Evolutionary conservation across 345 rosid species (phyloP).

Genomic region (Hypericum perforatum): DNA sequence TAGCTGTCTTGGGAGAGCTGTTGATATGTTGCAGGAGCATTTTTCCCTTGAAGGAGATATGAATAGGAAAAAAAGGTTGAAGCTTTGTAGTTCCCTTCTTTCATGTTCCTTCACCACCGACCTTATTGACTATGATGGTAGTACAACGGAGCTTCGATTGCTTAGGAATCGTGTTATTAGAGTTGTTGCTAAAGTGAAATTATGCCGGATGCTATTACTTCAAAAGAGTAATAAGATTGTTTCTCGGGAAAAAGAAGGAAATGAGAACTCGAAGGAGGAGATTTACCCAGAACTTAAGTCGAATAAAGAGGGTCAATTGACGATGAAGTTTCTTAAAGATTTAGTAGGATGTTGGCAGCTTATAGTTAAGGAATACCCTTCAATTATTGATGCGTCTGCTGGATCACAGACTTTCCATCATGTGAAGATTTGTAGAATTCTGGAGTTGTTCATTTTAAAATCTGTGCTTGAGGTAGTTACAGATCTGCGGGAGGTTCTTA

Average conservation of each 20-base stretch:
- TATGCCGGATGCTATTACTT: constrained; percentile 53
- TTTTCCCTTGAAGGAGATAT: constrained; percentile 37
- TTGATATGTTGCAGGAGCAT: constrained; percentile 50
- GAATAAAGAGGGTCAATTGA: constrained; percentile 25
- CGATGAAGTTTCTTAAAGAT: constrained; percentile 37
- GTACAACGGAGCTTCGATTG: constrained; percentile 36
- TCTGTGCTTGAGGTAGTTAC: constrained; percentile 37
- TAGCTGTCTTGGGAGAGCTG: constrained; percentile 66
- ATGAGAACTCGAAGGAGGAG: constrained; percentile 22
- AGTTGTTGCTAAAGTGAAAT: constrained; percentile 47
- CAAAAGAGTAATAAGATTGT: constrained; percentile 26
- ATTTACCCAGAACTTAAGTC: constrained; percentile 20
- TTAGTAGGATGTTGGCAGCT: constrained; percentile 57
- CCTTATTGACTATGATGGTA: constrained; percentile 45
- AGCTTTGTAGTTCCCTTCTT: constrained; percentile 44
- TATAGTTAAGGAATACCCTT: constrained; percentile 45
- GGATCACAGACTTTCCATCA: constrained; percentile 21
- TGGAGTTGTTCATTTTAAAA: constrained; percentile 64
- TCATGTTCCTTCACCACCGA: constrained; percentile 27
- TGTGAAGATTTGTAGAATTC: constrained; percentile 40
- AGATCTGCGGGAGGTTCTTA: constrained; percentile 43
- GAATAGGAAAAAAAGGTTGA: constrained; percentile 33
- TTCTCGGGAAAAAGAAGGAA: constrained; percentile 22
- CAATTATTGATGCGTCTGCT: constrained; percentile 17
- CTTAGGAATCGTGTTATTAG: constrained; percentile 39